Conservation (phyloP, 176 grass and related monocot genomes). For the Tuctoria greenei region DNA sequence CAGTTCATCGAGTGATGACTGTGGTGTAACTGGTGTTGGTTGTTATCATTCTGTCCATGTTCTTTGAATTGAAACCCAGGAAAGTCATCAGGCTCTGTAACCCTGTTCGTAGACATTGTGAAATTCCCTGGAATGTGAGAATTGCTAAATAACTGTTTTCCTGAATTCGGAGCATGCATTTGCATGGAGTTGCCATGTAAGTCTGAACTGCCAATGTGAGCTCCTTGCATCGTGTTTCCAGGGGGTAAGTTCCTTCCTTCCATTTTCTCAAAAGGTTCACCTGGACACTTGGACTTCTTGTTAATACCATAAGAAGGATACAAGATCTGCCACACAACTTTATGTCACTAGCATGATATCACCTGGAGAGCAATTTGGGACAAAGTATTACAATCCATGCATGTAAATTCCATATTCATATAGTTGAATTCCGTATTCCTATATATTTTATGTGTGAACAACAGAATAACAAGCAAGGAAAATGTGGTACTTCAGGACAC, state of each 20-base stretch:
- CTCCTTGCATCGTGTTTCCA: constrained; percentile 51
- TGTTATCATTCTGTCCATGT: constrained; percentile 43
- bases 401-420: background rate
- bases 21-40: constrained; percentile 36
- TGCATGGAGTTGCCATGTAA: constrained; percentile 46
- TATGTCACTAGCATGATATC: background rate
- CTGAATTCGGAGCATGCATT: constrained; percentile 46
- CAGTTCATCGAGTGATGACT: constrained; percentile 47
- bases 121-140: constrained; percentile 41
- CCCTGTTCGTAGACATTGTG: constrained; percentile 28
- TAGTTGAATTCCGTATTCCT: background rate
- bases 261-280: constrained; percentile 51
- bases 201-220: constrained; percentile 48
- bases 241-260: constrained; percentile 54
- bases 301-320: constrained; percentile 31
- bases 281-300: background rate
- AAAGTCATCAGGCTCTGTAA: constrained; percentile 45
- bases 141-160: constrained; percentile 32
- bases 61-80: constrained; percentile 50
- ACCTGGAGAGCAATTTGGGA: constrained; percentile 34
- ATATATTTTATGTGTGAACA: background rate
- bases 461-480: background rate
- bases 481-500: background rate
- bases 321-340: constrained; percentile 1
- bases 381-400: constrained; percentile 14